phyloP scores from a whole-genome alignment of 192 early-diverging fungal species.

The Podochytrium sp. region DNA sequence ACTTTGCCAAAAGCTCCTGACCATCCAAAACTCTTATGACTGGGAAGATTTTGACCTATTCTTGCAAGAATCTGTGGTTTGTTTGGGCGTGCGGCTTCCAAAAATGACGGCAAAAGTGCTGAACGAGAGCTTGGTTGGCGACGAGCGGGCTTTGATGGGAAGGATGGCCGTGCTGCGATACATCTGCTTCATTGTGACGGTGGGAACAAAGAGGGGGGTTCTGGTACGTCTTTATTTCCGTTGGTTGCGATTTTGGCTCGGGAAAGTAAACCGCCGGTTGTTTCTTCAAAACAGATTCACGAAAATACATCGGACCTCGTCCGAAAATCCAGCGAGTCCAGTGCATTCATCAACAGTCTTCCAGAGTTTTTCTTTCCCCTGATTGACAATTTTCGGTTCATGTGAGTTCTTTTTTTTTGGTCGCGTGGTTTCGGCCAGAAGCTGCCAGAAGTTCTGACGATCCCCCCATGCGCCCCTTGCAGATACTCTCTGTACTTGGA shows the following conservation, averaged over 20 bases:
- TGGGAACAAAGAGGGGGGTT: not conserved
- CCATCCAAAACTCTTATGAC: conserved; percentile 20
- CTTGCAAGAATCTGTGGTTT: conserved; percentile 11
- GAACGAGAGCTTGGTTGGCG: not conserved
- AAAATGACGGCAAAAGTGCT: conserved; percentile 8
- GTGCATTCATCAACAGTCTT: conserved; percentile 1
- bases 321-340: not conserved
- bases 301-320: not conserved
- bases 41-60: conserved; percentile 19
- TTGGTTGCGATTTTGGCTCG: no score
- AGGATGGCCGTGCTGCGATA: not conserved
- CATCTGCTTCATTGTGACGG: conserved; percentile 17
- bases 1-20: conserved; percentile 5
- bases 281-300: not conserved
- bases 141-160: conserved; percentile 4
- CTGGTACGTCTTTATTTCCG: conserved; percentile 2
- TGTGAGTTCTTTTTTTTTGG: not conserved
- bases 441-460: no score
- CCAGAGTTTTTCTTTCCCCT: conserved; percentile 24
- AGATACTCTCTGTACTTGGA: conserved; percentile 7
- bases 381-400: conserved; percentile 9
- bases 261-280: no score
- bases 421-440: conserved; percentile 5
- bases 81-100: conserved; percentile 3
- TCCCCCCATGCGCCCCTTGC: not conserved